A percentile compares a stretch with the other conserved stretches of the same genome.
Conservation (phyloP, 2,329 filamentous ascomycete genomes). For the Dryadomyces quercivorus region DNA sequence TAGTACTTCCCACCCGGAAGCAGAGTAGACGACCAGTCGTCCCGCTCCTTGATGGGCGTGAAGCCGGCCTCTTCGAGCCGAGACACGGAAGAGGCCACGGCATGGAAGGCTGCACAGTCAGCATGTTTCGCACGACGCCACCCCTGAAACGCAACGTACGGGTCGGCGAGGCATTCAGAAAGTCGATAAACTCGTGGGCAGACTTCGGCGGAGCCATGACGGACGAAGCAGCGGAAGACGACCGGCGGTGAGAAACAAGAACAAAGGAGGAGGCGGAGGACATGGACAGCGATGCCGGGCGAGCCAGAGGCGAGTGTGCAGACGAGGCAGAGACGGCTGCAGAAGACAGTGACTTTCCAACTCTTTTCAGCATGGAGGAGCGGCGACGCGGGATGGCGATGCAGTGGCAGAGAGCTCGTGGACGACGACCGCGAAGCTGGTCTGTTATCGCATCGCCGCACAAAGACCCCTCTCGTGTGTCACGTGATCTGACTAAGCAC, state of each 20-base stretch:
- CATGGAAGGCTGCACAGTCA: slow-evolving; percentile 66
- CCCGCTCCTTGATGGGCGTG: slow-evolving; percentile 76
- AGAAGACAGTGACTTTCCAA: neutral
- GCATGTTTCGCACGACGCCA: neutral
- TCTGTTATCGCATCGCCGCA: too few species aligned
- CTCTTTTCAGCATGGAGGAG: slow-evolving; percentile 1
- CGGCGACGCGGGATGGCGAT: neutral
- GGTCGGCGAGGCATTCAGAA: slow-evolving; percentile 88
- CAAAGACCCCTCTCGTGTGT: too few species aligned
- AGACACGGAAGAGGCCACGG: slow-evolving; percentile 65
- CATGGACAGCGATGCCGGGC: neutral
- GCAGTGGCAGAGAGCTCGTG: too few species aligned
- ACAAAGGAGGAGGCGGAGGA: neutral
- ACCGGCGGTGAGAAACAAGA: neutral
- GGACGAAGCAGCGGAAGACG: slow-evolving; percentile 11
- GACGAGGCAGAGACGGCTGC: neutral
- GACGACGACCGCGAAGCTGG: too few species aligned
- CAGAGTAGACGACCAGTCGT: slow-evolving; percentile 71
- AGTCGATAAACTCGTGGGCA: slow-evolving; percentile 78
- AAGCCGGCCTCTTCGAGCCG: slow-evolving; percentile 78
- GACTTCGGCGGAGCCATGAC: slow-evolving; percentile 41
- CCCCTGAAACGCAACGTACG: slow-evolving; percentile 45
- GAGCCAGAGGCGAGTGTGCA: neutral
- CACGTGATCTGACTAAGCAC: too few species aligned
- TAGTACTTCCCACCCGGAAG: slow-evolving; percentile 90